Percentiles rank a stretch among this genome's conserved stretches.
These are phyloP conservation scores for Pezicula radicicola DNA, from an alignment of 2,329 filamentous ascomycete genomes.

Conservation along the genomic window DNA sequence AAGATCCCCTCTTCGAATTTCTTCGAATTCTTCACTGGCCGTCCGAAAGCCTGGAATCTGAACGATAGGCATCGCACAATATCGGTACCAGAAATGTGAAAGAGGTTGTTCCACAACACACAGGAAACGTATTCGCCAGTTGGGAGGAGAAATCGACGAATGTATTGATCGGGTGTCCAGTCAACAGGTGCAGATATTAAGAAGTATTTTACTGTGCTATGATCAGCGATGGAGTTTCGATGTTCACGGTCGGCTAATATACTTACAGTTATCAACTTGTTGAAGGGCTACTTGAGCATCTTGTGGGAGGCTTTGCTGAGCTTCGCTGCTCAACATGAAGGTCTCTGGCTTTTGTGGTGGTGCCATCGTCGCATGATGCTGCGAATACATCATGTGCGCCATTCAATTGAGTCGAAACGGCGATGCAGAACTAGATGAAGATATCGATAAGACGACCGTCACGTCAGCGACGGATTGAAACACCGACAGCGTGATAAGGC, in stretches of 20 bases:
- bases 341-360: conserved; percentile 96
- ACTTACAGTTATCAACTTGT: conserved; percentile 95
- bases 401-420: conserved; percentile 29
- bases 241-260: conserved; percentile 9
- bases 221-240: conserved; percentile 16
- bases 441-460: conserved; percentile 14
- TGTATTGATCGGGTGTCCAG: conserved; percentile 96
- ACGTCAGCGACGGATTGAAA: conserved; percentile 23
- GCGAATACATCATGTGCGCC: conserved; percentile 63
- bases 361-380: conserved; percentile 80
- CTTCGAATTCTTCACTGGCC: conserved; percentile 98
- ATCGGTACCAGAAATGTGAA: conserved; percentile 98
- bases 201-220: conserved; percentile 87
- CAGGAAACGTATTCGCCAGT: conserved; percentile 99
- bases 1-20: conserved; percentile 99
- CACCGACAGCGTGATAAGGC: conserved; percentile 17
- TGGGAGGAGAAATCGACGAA: conserved; percentile 89
- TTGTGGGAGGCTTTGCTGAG: conserved; percentile 91
- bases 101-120: conserved; percentile 98
- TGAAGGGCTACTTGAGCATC: conserved; percentile 96
- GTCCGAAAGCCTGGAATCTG: conserved; percentile 96
- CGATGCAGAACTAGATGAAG: conserved; percentile 9
- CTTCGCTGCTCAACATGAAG: conserved; percentile 96
- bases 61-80: conserved; percentile 98
- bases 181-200: conserved; percentile 98